Evolutionary conservation across 2,329 filamentous ascomycete genomes (phyloP).

Genomic region (Juglanconis sp.): DNA sequence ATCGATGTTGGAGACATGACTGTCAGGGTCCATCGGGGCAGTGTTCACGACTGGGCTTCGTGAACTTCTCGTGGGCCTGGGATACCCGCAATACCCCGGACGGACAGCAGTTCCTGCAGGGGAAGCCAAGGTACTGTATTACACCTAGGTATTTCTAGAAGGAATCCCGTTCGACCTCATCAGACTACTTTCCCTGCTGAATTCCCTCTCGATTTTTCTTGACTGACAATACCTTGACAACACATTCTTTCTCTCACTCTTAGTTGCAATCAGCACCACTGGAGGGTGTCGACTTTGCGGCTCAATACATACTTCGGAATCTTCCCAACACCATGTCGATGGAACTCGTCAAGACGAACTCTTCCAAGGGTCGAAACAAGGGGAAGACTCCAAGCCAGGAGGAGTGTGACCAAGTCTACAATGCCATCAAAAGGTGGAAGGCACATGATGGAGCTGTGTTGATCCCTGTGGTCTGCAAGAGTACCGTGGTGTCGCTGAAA

Average conservation of each 20-base stretch:
- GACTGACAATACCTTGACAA: not conserved
- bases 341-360: not conserved
- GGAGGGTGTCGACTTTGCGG: conserved; percentile 3
- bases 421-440: conserved; percentile 17
- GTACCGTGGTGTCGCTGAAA: not conserved
- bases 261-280: conserved; percentile 11
- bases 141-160: not conserved
- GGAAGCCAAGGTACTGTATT: not conserved
- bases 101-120: conserved; percentile 7
- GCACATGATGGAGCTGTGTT: conserved; percentile 15
- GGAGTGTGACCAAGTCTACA: conserved; percentile 17
- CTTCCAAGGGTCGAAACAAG: not conserved
- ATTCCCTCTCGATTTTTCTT: not conserved
- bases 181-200: not conserved
- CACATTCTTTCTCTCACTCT: not conserved
- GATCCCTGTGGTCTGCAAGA: conserved; percentile 12
- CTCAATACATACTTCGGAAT: not conserved
- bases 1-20: not conserved
- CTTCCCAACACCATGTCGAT: not conserved
- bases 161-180: not conserved
- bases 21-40: not conserved
- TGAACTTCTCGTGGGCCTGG: conserved; percentile 1
- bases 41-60: not conserved
- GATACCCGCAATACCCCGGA: conserved; percentile 1
- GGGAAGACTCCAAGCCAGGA: conserved; percentile 6